Base-by-base conservation (phyloP, 441 rosid species). In the Corymbia calophylla region DNA sequence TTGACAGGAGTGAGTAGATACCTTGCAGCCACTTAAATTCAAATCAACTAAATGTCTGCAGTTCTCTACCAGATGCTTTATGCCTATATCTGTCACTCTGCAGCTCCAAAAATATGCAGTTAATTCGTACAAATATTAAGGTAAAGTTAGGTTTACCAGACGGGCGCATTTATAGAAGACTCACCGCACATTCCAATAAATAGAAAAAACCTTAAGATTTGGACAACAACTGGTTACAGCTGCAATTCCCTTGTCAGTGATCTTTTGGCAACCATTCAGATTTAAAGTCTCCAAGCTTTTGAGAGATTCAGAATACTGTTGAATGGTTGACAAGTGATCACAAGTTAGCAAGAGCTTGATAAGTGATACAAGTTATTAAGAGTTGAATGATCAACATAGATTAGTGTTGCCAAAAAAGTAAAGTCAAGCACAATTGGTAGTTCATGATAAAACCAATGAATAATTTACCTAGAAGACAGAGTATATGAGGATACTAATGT, bases 11-110 rank as follows among this genome's bases (percentile, higher is more conserved):
- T 48, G 3, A 21, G 1, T 12, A 77, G 18, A 88, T 94, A 96
- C 99, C 99, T 97, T 97, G 91, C 98, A 97, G 90, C 99, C 99
- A 90, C 98, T 97, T 89, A 97, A 89, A 93, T 97, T 96, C 94
- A 97, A 92, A 93, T 95, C 97, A 90, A 94, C 89, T 55, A 97
- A 88, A 82, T 89, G 90, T 89, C 92, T 94, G 93, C 99, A 97
- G 91, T 94, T 93, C 91, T 94, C 92, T 91, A 96, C 96, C 89
- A 97, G 91, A 93, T 95, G 96, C 91, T 92, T 91, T 66, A 96
- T 91, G 55, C 95, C 93, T 64, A 66, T 70, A 89, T 96, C 99
- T 3, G 98, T 94, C 85, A 95, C 97, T 93, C 99, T 97, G 94
- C 88, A 88, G 89, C 89, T 73, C 91, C 88, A 87, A 21, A 51